A percentile compares a stretch with the other conserved stretches of the same genome.
Conservation (phyloP, 805 yeast genomes). For the Metschnikowia anglica region DNA sequence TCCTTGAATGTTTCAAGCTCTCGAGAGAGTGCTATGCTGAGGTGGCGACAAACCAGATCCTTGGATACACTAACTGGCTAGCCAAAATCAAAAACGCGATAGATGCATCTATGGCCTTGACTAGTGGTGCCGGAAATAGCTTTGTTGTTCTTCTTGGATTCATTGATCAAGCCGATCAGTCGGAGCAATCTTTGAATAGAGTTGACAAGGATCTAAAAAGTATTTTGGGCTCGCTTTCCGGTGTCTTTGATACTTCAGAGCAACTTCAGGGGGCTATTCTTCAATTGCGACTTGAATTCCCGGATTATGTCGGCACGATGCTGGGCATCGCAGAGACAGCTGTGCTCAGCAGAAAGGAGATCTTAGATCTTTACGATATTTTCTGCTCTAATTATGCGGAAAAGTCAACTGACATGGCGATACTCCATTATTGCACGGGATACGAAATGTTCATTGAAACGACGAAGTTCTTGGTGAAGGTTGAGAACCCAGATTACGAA, state of each 20-base stretch:
- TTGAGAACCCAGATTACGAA: not conserved
- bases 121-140: not conserved
- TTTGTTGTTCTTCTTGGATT: not conserved
- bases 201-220: not conserved
- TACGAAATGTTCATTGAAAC: not conserved
- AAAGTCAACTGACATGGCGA: not conserved
- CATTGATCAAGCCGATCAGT: not conserved
- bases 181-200: not conserved
- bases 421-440: not conserved
- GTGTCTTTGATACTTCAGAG: not conserved
- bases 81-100: not conserved
- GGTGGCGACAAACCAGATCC: not conserved
- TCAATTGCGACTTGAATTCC: not conserved
- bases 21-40: not conserved
- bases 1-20: not conserved
- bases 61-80: not conserved
- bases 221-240: not conserved
- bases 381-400: not conserved
- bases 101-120: not conserved
- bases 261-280: not conserved
- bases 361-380: not conserved
- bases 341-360: not conserved
- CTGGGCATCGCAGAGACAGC: not conserved
- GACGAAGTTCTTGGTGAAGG: not conserved
- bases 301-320: slow-evolving; percentile 1